phyloP scores from a whole-genome alignment of 768 basidiomycete genomes.

The Rhodotorula paludigena region DNA sequence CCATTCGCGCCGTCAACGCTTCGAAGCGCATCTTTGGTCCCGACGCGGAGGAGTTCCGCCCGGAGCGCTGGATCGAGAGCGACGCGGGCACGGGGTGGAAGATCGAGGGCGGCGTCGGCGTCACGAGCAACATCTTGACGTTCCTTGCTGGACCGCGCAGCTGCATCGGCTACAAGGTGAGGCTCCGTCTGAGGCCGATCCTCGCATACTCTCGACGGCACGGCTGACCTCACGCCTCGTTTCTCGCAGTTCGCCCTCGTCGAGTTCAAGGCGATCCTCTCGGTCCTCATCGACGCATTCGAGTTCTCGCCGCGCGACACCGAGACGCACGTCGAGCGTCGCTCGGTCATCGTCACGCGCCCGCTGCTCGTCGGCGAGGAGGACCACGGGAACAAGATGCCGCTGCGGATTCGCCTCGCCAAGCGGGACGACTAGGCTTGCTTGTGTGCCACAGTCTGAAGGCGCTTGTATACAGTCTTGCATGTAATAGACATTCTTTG shows the following conservation, averaged over 20 bases:
- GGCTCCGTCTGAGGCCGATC: neutral
- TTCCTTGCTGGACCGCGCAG: slow-evolving; percentile 30
- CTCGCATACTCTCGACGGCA: neutral
- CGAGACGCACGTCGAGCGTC: slow-evolving; percentile 13
- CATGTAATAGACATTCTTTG: too few relatives aligned
- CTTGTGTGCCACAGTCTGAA: neutral
- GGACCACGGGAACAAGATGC: slow-evolving; percentile 24
- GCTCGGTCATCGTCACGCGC: slow-evolving; percentile 31
- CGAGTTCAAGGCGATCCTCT: slow-evolving; percentile 21
- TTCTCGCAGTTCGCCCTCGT: neutral
- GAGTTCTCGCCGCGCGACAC: slow-evolving; percentile 17
- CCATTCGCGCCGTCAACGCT: slow-evolving; percentile 61
- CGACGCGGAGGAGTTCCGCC: slow-evolving; percentile 62
- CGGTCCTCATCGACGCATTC: slow-evolving; percentile 34
- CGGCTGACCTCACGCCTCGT: too few relatives aligned
- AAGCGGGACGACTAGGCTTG: slow-evolving; percentile 6
- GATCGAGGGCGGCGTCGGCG: slow-evolving; percentile 48
- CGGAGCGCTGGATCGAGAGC: slow-evolving; percentile 55
- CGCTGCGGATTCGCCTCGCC: slow-evolving; percentile 19
- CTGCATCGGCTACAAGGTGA: slow-evolving; percentile 31
- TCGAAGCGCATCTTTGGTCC: slow-evolving; percentile 58
- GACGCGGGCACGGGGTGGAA: slow-evolving; percentile 47
- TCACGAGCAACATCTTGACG: slow-evolving; percentile 51
- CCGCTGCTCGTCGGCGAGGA: slow-evolving; percentile 32
- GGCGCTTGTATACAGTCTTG: rapidly evolving